Base-by-base conservation (phyloP, 106 monocot species). In the Allium fistulosum region DNA sequence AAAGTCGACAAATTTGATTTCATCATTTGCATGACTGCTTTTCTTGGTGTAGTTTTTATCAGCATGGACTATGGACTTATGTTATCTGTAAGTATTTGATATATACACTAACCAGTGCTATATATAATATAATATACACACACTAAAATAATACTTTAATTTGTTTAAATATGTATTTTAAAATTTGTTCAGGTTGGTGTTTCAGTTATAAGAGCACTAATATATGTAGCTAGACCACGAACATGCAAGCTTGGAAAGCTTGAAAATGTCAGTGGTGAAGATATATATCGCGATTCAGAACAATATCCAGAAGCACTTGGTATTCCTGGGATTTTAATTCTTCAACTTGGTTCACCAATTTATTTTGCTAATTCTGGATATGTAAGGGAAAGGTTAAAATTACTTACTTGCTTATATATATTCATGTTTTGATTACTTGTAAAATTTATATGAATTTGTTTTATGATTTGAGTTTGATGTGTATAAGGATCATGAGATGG, bases 1-100 rank as follows among this genome's bases (percentile, higher is more conserved):
- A 83, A 73, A 57, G 81, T 91, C 51, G 95, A 95, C 71, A 91
- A 95, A 76, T 88, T 91, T 18, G 95, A 95, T 71, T 95, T 95
- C 67, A 61, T 68, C 74, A 71, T 88, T 46, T 95, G 95, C 71
- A 83, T 88, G 91, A 75, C 74, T 53, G 88, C 88, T 0, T 88
- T 95, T 61, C n/a, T 95, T 15, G 91, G 91, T 2, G 91, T 95
- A 46, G 28, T 82, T 16, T 75, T 95, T 26, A 55, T 80, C 53
- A 81, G 58, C 48, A 95, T 95, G 95, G 78, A 80, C 48, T 50
- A 68, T 9, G 95, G 91, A 17, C 83, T 95, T 61, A 45, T 72
- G 10, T 10, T 72, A 0, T 91, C 91, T 4, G 95, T 95, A 81
- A 77, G 84, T 4, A 68, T 51, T 13, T 37, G 37, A 37, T 37